A percentile compares a stretch with the other conserved stretches of the same genome.
phyloP scores from a whole-genome alignment of 257 asterid species.

The Oldenlandia corymbosa region DNA sequence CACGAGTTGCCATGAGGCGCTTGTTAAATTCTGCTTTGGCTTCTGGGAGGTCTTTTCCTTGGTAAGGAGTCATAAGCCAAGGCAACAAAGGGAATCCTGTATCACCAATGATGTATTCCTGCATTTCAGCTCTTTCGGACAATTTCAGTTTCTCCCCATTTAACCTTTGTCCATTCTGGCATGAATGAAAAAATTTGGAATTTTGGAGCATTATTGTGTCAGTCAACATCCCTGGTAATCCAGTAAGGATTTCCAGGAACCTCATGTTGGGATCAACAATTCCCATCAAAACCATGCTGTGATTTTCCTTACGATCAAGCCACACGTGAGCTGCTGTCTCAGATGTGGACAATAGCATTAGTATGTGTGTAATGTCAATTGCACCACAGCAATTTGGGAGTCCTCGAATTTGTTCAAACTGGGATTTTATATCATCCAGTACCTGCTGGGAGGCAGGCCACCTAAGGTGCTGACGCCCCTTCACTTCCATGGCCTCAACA shows the following conservation, averaged over 20 bases:
- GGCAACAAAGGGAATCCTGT: slow-evolving; percentile 63
- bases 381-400: slow-evolving; percentile 91
- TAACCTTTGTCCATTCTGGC: slow-evolving; percentile 54
- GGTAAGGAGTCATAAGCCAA: slow-evolving; percentile 81
- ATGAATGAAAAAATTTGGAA: slow-evolving; percentile 45
- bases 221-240: slow-evolving; percentile 85
- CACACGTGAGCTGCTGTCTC: slow-evolving; percentile 55
- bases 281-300: slow-evolving; percentile 82
- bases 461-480: slow-evolving; percentile 52
- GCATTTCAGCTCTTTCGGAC: slow-evolving; percentile 32
- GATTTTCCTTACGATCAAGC: slow-evolving; percentile 49
- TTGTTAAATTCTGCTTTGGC: slow-evolving; percentile 45
- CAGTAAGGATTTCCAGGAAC: slow-evolving; percentile 60
- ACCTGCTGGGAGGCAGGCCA: slow-evolving; percentile 76
- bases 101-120: slow-evolving; percentile 67
- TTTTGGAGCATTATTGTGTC: slow-evolving; percentile 48
- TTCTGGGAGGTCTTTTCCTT: slow-evolving; percentile 38
- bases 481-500: slow-evolving; percentile 73
- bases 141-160: slow-evolving; percentile 30
- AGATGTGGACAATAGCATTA: slow-evolving; percentile 61
- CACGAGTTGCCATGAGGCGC: slow-evolving; percentile 40
- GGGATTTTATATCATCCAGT: slow-evolving; percentile 33
- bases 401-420: slow-evolving; percentile 62
- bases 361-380: slow-evolving; percentile 63
- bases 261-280: slow-evolving; percentile 63